Base-by-base conservation (phyloP, 1,139 yeast genomes). In the Candida pseudoviswanathii region DNA sequence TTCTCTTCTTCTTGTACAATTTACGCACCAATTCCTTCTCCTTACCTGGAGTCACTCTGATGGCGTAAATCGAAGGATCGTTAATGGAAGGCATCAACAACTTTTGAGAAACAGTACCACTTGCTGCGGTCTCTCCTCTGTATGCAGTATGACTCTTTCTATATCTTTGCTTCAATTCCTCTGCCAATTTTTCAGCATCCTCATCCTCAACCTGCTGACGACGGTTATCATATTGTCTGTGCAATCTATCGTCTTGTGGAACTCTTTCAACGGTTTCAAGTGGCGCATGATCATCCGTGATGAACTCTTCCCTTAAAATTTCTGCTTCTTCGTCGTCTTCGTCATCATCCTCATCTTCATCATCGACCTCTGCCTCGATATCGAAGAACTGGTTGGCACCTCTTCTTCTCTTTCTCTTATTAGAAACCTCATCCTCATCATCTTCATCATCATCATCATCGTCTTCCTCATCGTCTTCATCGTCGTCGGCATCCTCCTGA, bases 321-420 rank as follows among this genome's bases (percentile, higher is more conserved):
- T 88, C 97, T 8, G 94, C 96, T 59, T 90, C 97, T 58, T 90
- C 85, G 52, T 81, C 96, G 52, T 91, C 98, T 58, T 92, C 98
- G 47, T 76, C 81, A 45, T 86, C 92, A 39, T 94, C 99, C 57
- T 94, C 99, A 52, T 94, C 99, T 58, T 94, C 99, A 53, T 94
- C 98, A 66, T 95, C 97, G 51, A 94, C 99, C 66, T 94, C 99
- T 52, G 99, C 99, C 76, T 94, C 99, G 50, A 94, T 96, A 87
- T 94, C 99, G 70, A 94, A 80, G 69, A 94, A 94, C 75, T 89
- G 94, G 68, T 94, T 94, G 60, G 91, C 84, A 46, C 85, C 81
- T 66, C 86, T 83, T 61, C 86, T 77, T 66, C 84, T 79, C 70
- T 86, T 77, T 67, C 82, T 75, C 33, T 71, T 67, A 50, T 71